Base-by-base conservation (phyloP, 148 eudicot genomes). In the Silene latifolia region DNA sequence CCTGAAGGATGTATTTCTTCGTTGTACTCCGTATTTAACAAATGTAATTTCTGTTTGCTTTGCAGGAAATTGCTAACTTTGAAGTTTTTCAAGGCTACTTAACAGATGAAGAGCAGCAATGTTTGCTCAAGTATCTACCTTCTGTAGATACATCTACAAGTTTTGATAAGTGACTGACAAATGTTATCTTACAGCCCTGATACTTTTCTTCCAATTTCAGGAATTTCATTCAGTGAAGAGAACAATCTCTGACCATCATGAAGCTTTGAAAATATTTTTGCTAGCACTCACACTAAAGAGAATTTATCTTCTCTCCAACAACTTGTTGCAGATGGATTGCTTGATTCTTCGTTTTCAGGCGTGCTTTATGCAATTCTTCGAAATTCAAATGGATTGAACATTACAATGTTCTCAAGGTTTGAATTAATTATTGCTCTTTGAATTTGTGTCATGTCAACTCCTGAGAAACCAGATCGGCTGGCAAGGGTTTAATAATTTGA, bases 61-160 rank as follows among this genome's bases (percentile, higher is more conserved):
- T n/a, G 84, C 92, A 94, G 97, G 97, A 94, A 73, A 74, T 94
- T 72, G n/a, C n/a, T n/a, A n/a, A n/a, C n/a, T n/a, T n/a, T n/a
- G n/a, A n/a, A n/a, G n/a, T n/a, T n/a, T n/a, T n/a, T n/a, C n/a
- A n/a, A n/a, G n/a, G n/a, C n/a, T n/a, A n/a, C n/a, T n/a, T n/a
- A n/a, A n/a, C n/a, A n/a, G n/a, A n/a, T n/a, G n/a, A n/a, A n/a
- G n/a, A n/a, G n/a, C n/a, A n/a, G n/a, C n/a, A n/a, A n/a, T n/a
- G n/a, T n/a, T n/a, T n/a, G n/a, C n/a, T n/a, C n/a, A n/a, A n/a
- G n/a, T n/a, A n/a, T n/a, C n/a, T n/a, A n/a, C n/a, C n/a, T n/a
- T n/a, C n/a, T n/a, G n/a, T n/a, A n/a, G n/a, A n/a, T n/a, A n/a
- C n/a, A n/a, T n/a, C n/a, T n/a, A n/a, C n/a, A n/a, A n/a, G n/a